Evolutionary conservation across 345 rosid species (phyloP).

Genomic region (Linum lewisii): DNA sequence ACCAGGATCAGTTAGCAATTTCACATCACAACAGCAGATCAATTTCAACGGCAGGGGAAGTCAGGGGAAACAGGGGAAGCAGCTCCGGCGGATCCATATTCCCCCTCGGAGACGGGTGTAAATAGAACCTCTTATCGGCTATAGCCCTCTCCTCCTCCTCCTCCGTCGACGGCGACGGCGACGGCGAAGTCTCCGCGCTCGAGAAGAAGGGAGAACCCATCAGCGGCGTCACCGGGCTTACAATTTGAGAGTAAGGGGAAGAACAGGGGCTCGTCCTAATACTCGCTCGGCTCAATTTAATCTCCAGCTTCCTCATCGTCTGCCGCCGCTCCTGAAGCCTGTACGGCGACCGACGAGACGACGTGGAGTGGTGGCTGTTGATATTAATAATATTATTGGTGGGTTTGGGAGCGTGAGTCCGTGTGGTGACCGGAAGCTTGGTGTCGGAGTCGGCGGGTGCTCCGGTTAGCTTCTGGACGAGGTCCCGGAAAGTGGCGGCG

Average conservation of each 20-base stretch:
- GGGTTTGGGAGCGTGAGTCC: constrained; percentile 10
- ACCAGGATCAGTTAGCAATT: too few relatives aligned
- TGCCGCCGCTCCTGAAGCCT: constrained; percentile 46
- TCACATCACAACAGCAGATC: not conserved
- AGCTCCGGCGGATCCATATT: constrained; percentile 16
- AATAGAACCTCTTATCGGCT: constrained; percentile 16
- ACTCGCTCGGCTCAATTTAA: constrained; percentile 27
- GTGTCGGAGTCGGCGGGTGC: constrained; percentile 14
- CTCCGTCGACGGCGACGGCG: constrained; percentile 29
- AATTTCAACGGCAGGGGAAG: constrained; percentile 2
- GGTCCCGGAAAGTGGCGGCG: constrained; percentile 29
- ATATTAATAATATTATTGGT: constrained; percentile 16
- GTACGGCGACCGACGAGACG: constrained; percentile 33
- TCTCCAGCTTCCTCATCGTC: constrained; percentile 30
- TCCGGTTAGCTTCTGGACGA: constrained; percentile 44
- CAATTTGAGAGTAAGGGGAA: constrained; percentile 17
- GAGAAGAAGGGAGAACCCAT: constrained; percentile 18
- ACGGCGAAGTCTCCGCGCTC: constrained; percentile 22
- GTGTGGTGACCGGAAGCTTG: constrained; percentile 18
- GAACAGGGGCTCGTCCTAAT: not conserved
- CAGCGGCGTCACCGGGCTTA: constrained; percentile 37
- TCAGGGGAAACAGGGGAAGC: constrained; percentile 18
- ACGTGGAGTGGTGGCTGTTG: not conserved
- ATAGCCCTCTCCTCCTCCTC: constrained; percentile 32
- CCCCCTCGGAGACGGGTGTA: constrained; percentile 13